Evolutionary conservation across 2,329 filamentous ascomycete genomes (phyloP).

Genomic region (Pestalotiopsis sp.): DNA sequence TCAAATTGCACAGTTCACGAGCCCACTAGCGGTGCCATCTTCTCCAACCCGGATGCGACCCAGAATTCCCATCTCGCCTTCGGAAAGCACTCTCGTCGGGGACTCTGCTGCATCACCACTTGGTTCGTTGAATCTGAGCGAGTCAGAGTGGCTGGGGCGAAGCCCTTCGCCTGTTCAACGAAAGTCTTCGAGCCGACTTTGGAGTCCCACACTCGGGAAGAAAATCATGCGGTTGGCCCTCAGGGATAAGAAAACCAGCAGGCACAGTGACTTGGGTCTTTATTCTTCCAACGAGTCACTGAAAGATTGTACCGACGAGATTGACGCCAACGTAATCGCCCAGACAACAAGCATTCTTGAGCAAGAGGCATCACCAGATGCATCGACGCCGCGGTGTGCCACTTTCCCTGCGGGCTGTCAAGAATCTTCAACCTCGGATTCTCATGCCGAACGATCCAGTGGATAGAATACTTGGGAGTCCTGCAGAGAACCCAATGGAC

Average conservation of each 20-base stretch:
- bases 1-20: conserved; percentile 30
- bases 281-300: conserved; percentile 3
- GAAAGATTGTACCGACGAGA: not conserved
- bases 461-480: conserved; percentile 14
- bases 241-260: not conserved
- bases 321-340: not conserved
- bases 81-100: conserved; percentile 14
- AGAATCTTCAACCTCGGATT: not conserved
- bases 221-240: not conserved
- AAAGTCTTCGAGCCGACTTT: conserved; percentile 18
- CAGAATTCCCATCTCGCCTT: conserved; percentile 15
- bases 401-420: not conserved
- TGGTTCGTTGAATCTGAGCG: conserved; percentile 25
- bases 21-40: conserved; percentile 23
- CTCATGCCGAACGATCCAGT: not conserved
- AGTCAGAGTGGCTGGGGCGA: conserved; percentile 33
- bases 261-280: conserved; percentile 12
- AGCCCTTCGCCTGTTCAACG: conserved; percentile 28
- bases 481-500: not conserved
- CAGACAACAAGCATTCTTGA: not conserved
- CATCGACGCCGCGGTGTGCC: not conserved
- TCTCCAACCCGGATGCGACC: conserved; percentile 18
- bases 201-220: conserved; percentile 25
- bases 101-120: conserved; percentile 11
- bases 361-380: not conserved